phyloP scores from a whole-genome alignment of 441 rosid genomes.

The Brassica balearica region DNA sequence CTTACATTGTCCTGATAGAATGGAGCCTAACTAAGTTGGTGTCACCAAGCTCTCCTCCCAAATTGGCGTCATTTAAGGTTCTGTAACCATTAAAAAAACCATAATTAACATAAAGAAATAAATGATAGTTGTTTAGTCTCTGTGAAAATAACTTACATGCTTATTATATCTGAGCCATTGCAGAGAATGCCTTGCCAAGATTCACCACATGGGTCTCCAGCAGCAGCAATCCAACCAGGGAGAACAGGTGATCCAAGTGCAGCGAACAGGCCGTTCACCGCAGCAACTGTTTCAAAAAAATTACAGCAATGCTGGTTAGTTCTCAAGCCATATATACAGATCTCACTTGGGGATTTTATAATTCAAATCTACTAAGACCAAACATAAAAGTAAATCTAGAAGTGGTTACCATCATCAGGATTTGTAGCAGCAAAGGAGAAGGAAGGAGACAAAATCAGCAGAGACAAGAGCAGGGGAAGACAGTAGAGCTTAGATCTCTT shows the following conservation, averaged over 20 bases:
- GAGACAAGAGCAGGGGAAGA: slow-evolving; percentile 49
- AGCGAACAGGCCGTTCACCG: slow-evolving; percentile 72
- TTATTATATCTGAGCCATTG: slow-evolving; percentile 60
- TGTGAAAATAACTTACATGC: slow-evolving; percentile 58
- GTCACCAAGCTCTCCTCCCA: slow-evolving; percentile 90
- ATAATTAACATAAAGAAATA: slow-evolving; percentile 1
- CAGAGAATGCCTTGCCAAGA: slow-evolving; percentile 93
- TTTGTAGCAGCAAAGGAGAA: slow-evolving; percentile 69
- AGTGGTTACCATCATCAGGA: slow-evolving; percentile 76
- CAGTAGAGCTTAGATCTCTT: slow-evolving; percentile 72
- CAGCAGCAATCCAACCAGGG: slow-evolving; percentile 92
- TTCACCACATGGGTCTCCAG: slow-evolving; percentile 97
- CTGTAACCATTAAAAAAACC: slow-evolving; percentile 50
- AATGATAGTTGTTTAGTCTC: neutral
- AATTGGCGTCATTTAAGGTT: slow-evolving; percentile 82
- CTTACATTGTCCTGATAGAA: slow-evolving; percentile 85
- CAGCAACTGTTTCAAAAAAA: slow-evolving; percentile 70
- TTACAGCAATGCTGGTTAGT: slow-evolving; percentile 55
- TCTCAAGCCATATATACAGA: slow-evolving; percentile 21
- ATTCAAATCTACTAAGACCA: slow-evolving; percentile 9
- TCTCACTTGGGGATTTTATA: slow-evolving; percentile 20
- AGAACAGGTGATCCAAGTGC: slow-evolving; percentile 79
- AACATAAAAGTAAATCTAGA: slow-evolving; percentile 30
- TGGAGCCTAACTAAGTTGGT: slow-evolving; percentile 59
- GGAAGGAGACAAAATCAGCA: slow-evolving; percentile 63